Percentiles rank a stretch among this genome's conserved stretches.
These are phyloP conservation scores for Priceomyces haplophilus DNA, from an alignment of 805 yeast genomes.

Conservation along the genomic window DNA sequence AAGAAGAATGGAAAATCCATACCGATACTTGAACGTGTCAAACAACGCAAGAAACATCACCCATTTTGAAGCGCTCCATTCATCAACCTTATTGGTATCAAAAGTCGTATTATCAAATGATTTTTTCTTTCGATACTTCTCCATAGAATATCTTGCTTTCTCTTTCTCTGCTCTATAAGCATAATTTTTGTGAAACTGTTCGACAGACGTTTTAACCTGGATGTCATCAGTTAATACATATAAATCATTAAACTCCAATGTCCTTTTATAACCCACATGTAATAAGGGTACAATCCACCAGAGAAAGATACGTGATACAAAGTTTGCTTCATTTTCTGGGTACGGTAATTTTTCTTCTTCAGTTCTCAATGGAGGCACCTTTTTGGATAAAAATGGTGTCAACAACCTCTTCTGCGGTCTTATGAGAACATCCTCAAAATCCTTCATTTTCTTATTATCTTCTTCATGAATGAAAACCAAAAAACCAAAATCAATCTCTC, in stretches of 20 bases:
- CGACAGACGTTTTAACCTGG: conserved; percentile 32
- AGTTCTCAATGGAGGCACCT: conserved; percentile 52
- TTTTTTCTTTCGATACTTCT: conserved; percentile 27
- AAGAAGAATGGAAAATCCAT: conserved; percentile 28
- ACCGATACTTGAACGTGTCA: conserved; percentile 30
- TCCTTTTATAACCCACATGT: conserved; percentile 67
- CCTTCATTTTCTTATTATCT: background rate
- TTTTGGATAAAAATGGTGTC: conserved; percentile 31
- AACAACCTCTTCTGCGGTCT: conserved; percentile 32
- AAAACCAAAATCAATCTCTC: too few species aligned
- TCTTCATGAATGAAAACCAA: too few species aligned
- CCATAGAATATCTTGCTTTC: conserved; percentile 17
- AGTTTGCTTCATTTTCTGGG: conserved; percentile 41
- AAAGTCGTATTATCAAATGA: conserved; percentile 17
- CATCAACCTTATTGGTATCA: conserved; percentile 24
- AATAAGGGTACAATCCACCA: conserved; percentile 69
- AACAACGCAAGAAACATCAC: conserved; percentile 23
- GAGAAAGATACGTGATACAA: conserved; percentile 46
- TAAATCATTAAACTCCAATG: conserved; percentile 63
- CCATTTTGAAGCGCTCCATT: conserved; percentile 26
- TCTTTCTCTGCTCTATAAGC: conserved; percentile 20
- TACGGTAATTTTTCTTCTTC: conserved; percentile 47
- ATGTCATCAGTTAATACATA: conserved; percentile 36
- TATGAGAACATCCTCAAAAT: conserved; percentile 10
- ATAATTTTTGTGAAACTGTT: conserved; percentile 20